Conservation (phyloP, 139 green algal genomes). For the Chlorella sp. region DNA sequence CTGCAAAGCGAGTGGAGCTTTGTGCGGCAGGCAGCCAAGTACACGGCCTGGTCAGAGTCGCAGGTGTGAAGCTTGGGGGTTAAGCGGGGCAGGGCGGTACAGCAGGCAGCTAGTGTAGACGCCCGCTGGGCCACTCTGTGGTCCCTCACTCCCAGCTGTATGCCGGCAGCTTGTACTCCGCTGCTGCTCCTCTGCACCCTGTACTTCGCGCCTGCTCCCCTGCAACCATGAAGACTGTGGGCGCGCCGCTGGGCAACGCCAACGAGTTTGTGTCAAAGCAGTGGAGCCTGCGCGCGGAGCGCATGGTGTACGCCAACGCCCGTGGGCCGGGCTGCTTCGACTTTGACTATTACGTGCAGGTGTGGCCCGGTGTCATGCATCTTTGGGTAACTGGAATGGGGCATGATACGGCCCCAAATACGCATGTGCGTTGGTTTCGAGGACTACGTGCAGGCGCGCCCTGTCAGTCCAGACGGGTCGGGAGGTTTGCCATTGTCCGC, state of each 20-base stretch:
- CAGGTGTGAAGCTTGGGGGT: conserved; percentile 12
- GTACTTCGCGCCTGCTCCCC: neutral
- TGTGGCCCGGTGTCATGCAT: too few species aligned
- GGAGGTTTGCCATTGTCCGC: too few species aligned
- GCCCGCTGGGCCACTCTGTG: too few species aligned
- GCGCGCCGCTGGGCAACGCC: conserved; percentile 11
- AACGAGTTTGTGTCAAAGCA: conserved; percentile 48
- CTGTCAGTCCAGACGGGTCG: too few species aligned
- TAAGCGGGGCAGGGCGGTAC: neutral
- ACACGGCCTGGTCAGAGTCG: conserved; percentile 39
- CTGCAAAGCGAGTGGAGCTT: conserved; percentile 31
- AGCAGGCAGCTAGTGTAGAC: neutral
- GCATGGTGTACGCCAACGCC: conserved; percentile 46
- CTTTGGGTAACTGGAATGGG: neutral
- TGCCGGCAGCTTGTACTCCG: too few species aligned
- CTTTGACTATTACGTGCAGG: conserved; percentile 54
- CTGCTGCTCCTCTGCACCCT: neutral
- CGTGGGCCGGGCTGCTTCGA: conserved; percentile 64
- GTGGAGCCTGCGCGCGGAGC: conserved; percentile 29
- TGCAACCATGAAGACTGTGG: neutral
- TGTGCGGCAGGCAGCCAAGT: conserved; percentile 40
- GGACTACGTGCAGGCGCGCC: neutral
- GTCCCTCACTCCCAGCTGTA: too few species aligned
- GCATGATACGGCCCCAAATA: too few species aligned
- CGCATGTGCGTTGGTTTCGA: neutral